A percentile compares a stretch with the other conserved stretches of the same genome.
These are phyloP conservation scores for Diaporthe eres DNA, from an alignment of 2,329 filamentous ascomycete species.

Conservation along the genomic window DNA sequence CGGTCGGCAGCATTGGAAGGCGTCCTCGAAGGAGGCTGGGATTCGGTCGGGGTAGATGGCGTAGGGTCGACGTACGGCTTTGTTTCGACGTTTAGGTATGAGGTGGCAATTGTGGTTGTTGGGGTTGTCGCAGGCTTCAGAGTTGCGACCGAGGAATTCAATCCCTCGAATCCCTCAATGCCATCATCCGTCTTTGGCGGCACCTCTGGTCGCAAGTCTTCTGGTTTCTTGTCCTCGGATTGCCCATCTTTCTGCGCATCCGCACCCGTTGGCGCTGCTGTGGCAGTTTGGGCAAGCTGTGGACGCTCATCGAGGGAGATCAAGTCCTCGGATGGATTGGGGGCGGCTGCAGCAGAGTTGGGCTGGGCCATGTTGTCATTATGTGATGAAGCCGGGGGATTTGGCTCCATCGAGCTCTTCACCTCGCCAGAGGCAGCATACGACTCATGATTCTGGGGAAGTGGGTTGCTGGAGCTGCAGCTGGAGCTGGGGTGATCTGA, in stretches of 20 bases:
- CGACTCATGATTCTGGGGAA: constrained; percentile 37
- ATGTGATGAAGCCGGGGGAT: constrained; percentile 32
- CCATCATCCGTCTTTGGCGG: constrained; percentile 37
- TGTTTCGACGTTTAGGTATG: constrained; percentile 64
- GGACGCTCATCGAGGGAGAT: constrained; percentile 28
- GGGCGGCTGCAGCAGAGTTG: constrained; percentile 16
- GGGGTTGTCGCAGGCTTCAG: constrained; percentile 61
- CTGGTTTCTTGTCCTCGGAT: neutral
- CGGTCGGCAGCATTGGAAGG: constrained; percentile 68
- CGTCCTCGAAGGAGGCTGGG: constrained; percentile 71
- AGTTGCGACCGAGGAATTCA: constrained; percentile 64
- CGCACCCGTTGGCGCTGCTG: neutral
- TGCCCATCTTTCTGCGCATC: constrained; percentile 19
- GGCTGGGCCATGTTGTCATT: constrained; percentile 33
- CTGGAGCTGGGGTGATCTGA: constrained; percentile 33
- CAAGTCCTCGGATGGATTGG: constrained; percentile 35
- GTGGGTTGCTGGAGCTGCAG: constrained; percentile 23
- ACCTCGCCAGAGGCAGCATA: constrained; percentile 34
- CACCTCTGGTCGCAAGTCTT: constrained; percentile 20
- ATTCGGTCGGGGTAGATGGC: constrained; percentile 68
- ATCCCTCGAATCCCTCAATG: constrained; percentile 47
- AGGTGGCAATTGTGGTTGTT: constrained; percentile 54
- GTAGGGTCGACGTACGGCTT: constrained; percentile 69
- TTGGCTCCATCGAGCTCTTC: constrained; percentile 41
- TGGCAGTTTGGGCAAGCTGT: neutral